A percentile compares a stretch with the other conserved stretches of the same genome.
These are phyloP conservation scores for Aspergillus aculeatus DNA, from an alignment of 2,329 filamentous ascomycete species.

Conservation along the genomic window DNA sequence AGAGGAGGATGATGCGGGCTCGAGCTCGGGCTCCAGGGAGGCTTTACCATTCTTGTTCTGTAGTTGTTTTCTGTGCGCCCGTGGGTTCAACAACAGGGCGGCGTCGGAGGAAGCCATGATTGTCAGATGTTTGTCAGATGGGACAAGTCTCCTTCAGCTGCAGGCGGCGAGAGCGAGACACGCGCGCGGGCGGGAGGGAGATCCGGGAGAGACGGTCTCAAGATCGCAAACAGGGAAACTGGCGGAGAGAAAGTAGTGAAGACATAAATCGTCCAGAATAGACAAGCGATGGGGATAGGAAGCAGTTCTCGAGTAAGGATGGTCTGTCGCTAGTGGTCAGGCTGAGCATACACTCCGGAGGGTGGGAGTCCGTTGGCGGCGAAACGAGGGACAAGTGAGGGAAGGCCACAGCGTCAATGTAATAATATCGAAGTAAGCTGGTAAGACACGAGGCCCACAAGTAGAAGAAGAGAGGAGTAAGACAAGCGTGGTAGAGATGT, in stretches of 20 bases:
- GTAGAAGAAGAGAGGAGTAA: not conserved
- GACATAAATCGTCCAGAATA: not conserved
- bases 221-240: not conserved
- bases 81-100: constrained; percentile 46
- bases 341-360: constrained; percentile 2
- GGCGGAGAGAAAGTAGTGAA: not conserved
- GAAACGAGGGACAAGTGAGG: constrained; percentile 3
- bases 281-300: not conserved
- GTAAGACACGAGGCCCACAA: not conserved
- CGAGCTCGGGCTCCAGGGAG: constrained; percentile 10
- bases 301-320: not conserved
- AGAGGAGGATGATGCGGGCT: not conserved
- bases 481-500: constrained; percentile 2
- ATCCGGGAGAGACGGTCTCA: not conserved
- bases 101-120: constrained; percentile 42
- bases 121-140: constrained; percentile 7
- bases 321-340: not conserved
- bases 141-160: not conserved
- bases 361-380: not conserved
- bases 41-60: constrained; percentile 38
- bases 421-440: not conserved
- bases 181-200: not conserved
- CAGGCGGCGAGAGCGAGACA: constrained; percentile 7
- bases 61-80: constrained; percentile 39
- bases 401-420: not conserved